These are phyloP conservation scores for Cichorium intybus DNA, from an alignment of 140 eudicot species.

Conservation along the genomic window DNA sequence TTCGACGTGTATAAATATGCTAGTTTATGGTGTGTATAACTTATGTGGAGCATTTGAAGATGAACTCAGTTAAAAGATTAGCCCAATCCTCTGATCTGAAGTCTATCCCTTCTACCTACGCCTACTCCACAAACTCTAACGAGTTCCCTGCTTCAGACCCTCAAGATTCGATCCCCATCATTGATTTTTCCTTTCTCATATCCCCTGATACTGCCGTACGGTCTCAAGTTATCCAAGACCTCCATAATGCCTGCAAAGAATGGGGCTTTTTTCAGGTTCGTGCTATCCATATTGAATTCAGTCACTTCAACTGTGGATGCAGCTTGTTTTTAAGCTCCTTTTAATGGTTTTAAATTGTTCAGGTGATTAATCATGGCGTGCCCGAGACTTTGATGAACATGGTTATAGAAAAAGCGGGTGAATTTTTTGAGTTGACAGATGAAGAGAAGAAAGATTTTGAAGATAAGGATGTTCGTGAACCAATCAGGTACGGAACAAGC, in stretches of 20 bases:
- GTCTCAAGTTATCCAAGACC: slow-evolving; percentile 39
- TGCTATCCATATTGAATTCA: neutral
- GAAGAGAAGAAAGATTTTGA: slow-evolving; percentile 55
- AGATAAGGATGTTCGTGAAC: slow-evolving; percentile 52
- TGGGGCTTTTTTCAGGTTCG: slow-evolving; percentile 60
- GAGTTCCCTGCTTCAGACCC: slow-evolving; percentile 16
- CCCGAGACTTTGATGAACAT: slow-evolving; percentile 37
- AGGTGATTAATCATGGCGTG: slow-evolving; percentile 61
- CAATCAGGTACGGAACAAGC: slow-evolving; percentile 76
- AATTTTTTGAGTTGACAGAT: slow-evolving; percentile 47
- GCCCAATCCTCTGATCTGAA: slow-evolving; percentile 34
- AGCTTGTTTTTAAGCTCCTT: slow-evolving; percentile 2
- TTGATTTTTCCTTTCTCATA: slow-evolving; percentile 43
- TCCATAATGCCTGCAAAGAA: slow-evolving; percentile 47
- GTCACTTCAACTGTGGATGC: neutral
- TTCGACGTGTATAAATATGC: neutral
- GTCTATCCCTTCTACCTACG: slow-evolving; percentile 42
- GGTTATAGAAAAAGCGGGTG: slow-evolving; percentile 20
- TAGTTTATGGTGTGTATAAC: neutral
- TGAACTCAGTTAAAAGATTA: slow-evolving; percentile 21
- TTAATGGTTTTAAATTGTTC: neutral
- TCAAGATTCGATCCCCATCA: slow-evolving; percentile 41
- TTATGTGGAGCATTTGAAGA: neutral
- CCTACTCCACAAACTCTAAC: slow-evolving; percentile 16
- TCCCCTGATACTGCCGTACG: slow-evolving; percentile 33